Evolutionary conservation across 495 filamentous ascomycete genomes (phyloP), one percentile per base, ranked within the genome.

Genomic region (Penicillium diatomitis): DNA sequence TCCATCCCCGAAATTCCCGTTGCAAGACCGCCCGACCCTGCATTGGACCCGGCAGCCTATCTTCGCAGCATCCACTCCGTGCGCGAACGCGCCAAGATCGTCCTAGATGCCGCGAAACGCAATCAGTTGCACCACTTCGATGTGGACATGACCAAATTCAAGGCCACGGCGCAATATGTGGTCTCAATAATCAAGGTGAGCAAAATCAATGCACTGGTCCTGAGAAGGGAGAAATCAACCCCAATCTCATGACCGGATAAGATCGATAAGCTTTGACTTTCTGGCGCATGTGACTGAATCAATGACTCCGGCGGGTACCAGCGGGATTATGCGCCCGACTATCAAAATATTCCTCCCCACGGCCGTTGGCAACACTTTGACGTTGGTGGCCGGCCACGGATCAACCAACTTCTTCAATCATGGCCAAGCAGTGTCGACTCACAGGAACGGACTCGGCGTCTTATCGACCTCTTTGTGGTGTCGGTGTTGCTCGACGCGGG

Each of bases 101-200:
- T 97, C 34, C 74, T 86, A 44, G 74, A 84, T 48, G 88, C 86
- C 66, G 92, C 92, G 3, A 79, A 85, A 64, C 70, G 70, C 45
- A 88, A 96, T 53, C 71, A 85, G 50, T 76, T 98, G 47, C 79
- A 77, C 50, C 92, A 97, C 68, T 98, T 98, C 62, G 83, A 86
- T 48, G 91, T 97, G 8, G 90, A 98, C 60, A 80, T 90, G 77
- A 66, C 66, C 67, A 95, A 94, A 65, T 95, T 96, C 60, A 64
- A 76, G 32, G 88, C 90, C 49, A 91, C 91, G 1, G 90, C 89
- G 3, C 81, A 77, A n/a, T 98, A 95, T 63, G 85, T 98, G 6
- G 85, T 94, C 30, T 87, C 88, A 11, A 95, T 98, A 49, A 96
- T 98, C 72, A 97, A 96, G 86, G 92, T 90, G 56, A 57, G 48